Base-by-base conservation (phyloP, 2,329 filamentous ascomycete genomes). In the Neopestalotiopsis clavispora region DNA sequence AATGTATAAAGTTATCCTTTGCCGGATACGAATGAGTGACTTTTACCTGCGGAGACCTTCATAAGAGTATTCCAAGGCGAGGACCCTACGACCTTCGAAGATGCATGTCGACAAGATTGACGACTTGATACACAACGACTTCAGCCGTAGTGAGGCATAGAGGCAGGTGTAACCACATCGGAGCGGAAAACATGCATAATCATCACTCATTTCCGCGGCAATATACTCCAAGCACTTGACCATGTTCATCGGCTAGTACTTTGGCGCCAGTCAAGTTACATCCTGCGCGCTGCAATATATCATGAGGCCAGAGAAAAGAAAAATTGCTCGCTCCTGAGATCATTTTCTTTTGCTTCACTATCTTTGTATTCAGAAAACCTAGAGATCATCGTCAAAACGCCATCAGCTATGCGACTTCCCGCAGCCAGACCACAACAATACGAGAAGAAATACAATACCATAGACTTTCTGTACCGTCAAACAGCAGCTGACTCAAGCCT, bases 341-440 rank as follows among this genome's bases (percentile, higher is more conserved):
- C n/a, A 20, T 14, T 52, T 17, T 52, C 45, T 52, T 52, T 52
- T 20, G 14, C 20, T 17, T n/a, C n/a, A 52, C 60, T 63, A 17
- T 23, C 60, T 63, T 34, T 17, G 12, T 40, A 63, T 5, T 38
- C 34, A 28, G 20, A 30, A 40, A 63, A 42, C 20, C 38, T 10
- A 65, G 30, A 30, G 17, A 56, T 56, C 13, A 23, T 49, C n/a
- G 20, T 60, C n/a, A 60, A 52, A 67, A 67, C 65, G 52, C 65
- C 65, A 67, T 67, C 65, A 67, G 65, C 65, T 67, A 67, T 67
- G 65, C 65, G 63, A 60, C 57, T 23, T 30, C 30, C 20, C 34
- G 20, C 38, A 20, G 17, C 52, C 23, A 30, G 38, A 49, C n/a
- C 38, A n/a, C 10, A 38, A n/a, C 10, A 38, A 63, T 7, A n/a